Base-by-base conservation (phyloP, 2,329 filamentous ascomycete species). In the Aspergillus neoniger region DNA sequence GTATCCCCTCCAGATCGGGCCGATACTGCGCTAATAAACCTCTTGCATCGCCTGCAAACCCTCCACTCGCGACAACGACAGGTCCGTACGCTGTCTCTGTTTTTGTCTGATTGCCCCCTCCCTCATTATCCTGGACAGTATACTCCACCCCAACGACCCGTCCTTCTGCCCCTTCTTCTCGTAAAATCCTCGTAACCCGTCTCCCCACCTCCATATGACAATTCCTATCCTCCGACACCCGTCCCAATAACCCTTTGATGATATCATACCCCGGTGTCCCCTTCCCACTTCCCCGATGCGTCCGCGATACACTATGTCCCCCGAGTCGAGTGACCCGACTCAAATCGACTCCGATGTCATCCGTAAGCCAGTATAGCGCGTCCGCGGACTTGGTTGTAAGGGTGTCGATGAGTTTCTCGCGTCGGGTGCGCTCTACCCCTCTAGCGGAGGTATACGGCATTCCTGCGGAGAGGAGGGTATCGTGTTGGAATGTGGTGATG, bases 191-290 rank as follows among this genome's bases (percentile, higher is more conserved):
- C 8, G 80, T 84, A 1, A 88, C 87, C 3, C 82, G 80, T 7
- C 82, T 82, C 0, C 74, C 76, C 1, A 81, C 86, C 9, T 78
- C 76, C 1, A 90, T 74, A 25, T 80, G 74, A 88, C 1, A 80
- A 66, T 0, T 78, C 73, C 32, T 80, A 78, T 47, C 77, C 77
- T 51, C 82, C 80, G 10, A 36, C 2, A 89, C 72, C 49, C 78
- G 77, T 23, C 80, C 80, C 15, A 88, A 65, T 9, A 89, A 72
- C 1, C 83, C 77, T 1, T 77, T 80, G 1, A 89, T 77, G 48
- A 89, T 87, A 1, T 85, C 81, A 0, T 82, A 83, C 0, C 86
- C 86, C 0, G 86, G 86, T 0, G 86, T 85, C 55, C 82, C 80
- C 1, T 61, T 48, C 2, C 83, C 83, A 0, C 77, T 76, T 0